A percentile compares a stretch with the other conserved stretches of the same genome.
Evolutionary conservation across 78 protist species (phyloP).

Genomic region (Acrasis kona): DNA sequence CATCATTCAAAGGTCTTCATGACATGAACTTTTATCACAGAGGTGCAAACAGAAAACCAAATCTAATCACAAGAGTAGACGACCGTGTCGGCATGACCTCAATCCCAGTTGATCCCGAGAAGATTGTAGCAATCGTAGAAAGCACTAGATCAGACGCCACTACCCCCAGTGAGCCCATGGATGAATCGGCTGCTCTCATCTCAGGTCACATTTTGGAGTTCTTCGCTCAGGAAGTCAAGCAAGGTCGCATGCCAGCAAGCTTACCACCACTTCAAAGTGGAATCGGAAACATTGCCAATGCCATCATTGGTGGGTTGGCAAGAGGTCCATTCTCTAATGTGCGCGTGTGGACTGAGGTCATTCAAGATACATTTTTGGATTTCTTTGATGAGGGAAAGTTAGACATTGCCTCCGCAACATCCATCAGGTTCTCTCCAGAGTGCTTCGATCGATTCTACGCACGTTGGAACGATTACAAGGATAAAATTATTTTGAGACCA

Average conservation of each 20-base stretch:
- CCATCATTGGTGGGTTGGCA: slow-evolving; percentile 18
- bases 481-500: slow-evolving; percentile 40
- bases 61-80: slow-evolving; percentile 5
- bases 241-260: background rate
- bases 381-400: slow-evolving; percentile 10
- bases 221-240: background rate
- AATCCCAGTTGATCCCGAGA: slow-evolving; percentile 3
- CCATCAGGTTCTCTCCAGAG: background rate
- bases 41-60: slow-evolving; percentile 11
- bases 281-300: slow-evolving; percentile 28
- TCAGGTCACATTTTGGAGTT: slow-evolving; percentile 18
- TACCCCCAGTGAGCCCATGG: background rate
- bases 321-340: background rate
- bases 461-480: slow-evolving; percentile 43
- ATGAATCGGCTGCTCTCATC: background rate
- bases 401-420: background rate
- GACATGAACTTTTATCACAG: slow-evolving; percentile 29
- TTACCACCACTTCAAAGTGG: slow-evolving; percentile 16
- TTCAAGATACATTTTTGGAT: slow-evolving; percentile 21
- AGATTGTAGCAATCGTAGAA: slow-evolving; percentile 2
- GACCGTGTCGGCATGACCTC: slow-evolving; percentile 3
- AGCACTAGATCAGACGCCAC: slow-evolving; percentile 10
- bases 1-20: slow-evolving; percentile 54
- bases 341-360: slow-evolving; percentile 12
- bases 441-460: slow-evolving; percentile 26